These are phyloP conservation scores for Tuber magnatum DNA, from an alignment of 495 filamentous ascomycete species.

Conservation along the genomic window DNA sequence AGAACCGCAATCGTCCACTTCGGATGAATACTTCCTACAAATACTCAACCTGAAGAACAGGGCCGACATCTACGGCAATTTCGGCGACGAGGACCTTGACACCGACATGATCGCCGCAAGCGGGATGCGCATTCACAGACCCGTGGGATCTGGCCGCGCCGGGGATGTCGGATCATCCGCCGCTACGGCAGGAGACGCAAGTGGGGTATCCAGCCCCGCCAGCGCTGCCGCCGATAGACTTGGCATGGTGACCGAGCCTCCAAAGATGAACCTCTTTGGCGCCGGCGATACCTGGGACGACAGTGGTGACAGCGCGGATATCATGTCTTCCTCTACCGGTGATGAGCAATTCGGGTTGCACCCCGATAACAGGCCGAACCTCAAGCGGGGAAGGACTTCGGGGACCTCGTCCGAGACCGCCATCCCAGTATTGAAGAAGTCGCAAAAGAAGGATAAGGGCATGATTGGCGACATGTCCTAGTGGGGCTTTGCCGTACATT, in stretches of 20 bases:
- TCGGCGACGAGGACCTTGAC: conserved; percentile 26
- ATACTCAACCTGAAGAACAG: conserved; percentile 17
- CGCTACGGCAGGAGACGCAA: conserved; percentile 37
- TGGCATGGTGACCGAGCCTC: conserved; percentile 3
- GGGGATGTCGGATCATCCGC: conserved; percentile 30
- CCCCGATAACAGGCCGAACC: conserved; percentile 22
- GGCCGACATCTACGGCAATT: conserved; percentile 24
- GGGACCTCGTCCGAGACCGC: conserved; percentile 26
- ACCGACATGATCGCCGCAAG: conserved; percentile 7
- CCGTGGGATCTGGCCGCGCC: conserved; percentile 7
- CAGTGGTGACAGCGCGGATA: conserved; percentile 25
- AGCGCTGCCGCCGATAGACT: conserved; percentile 3
- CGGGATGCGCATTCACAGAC: conserved; percentile 29
- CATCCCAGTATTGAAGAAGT: conserved; percentile 27
- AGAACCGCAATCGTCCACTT: conserved; percentile 32
- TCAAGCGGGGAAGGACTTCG: conserved; percentile 30
- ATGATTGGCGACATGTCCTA: background rate
- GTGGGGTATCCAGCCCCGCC: conserved; percentile 22
- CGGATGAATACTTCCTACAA: conserved; percentile 27
- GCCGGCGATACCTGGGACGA: conserved; percentile 17
- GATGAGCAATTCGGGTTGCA: conserved; percentile 27
- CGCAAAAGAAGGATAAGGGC: conserved; percentile 22
- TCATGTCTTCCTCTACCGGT: conserved; percentile 20
- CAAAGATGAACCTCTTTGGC: conserved; percentile 19
- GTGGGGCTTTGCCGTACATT: background rate